Base-by-base conservation (phyloP, 1,139 yeast species). In the Taiozyma sp. region DNA sequence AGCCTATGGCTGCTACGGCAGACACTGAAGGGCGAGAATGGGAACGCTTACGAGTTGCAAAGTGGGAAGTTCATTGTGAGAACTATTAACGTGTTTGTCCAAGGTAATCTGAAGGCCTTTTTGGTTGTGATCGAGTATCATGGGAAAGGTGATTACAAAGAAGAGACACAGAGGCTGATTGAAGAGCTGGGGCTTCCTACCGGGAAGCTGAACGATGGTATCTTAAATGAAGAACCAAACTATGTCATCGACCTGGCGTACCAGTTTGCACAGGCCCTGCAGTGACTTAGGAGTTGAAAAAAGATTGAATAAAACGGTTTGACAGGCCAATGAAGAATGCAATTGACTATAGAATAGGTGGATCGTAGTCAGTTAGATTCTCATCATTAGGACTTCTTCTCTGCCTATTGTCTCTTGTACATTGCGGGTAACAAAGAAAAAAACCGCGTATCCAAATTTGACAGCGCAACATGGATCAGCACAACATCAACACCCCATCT, bases 11-110 rank as follows among this genome's bases (percentile, higher is more conserved):
- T 75, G 1, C 75, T 80, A 50, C 72, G 88, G 53, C 96, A 88
- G 65, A 73, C 80, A n/a, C 76, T 87, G 44, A 78, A 80, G 56
- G 95, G 95, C 3, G 93, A 86, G 55, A 93, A 93, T 5, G 88
- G 88, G 0, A 78, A 78, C 49, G 77, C 80, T 3, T 86, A 84
- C 61, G 67, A 66, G 43, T 55, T 74, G 6, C 62, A 63, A 24
- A 50, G 56, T 6, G 74, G 72, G 19, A 61, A 55, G 26, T 70
- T 76, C 46, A 60, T 65, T 13, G 56, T 80, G 2, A 70, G 88
- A 48, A 79, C 90, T 0, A 83, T 87, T 30, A 88, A 88, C 60
- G 80, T 87, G 48, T 81, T 83, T 50, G 70, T 87, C 16, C 93
- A 86, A 63, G 95, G 95, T 2, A 76, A 74, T 32, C 87, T 85